These are phyloP conservation scores for Scheffersomyces segobiensis DNA, from an alignment of 1,139 yeast genomes.

Conservation along the genomic window DNA sequence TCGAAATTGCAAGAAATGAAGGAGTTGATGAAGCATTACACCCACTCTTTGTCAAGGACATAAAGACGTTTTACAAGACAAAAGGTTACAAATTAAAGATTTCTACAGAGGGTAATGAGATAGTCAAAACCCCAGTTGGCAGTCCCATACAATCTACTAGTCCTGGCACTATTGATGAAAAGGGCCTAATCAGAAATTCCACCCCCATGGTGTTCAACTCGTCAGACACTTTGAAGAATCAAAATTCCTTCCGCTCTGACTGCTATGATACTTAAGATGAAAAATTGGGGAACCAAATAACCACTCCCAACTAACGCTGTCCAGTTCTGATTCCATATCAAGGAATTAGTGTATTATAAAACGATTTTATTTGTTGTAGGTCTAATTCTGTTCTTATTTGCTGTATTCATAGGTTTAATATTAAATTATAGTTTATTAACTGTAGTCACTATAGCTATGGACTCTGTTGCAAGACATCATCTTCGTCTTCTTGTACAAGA, in stretches of 20 bases:
- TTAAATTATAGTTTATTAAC: background rate
- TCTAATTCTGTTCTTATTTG: background rate
- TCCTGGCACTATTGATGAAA: background rate
- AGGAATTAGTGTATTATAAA: background rate
- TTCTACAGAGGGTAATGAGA: background rate
- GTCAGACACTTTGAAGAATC: background rate
- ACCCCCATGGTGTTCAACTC: background rate
- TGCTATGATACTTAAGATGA: background rate
- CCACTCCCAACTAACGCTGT: background rate
- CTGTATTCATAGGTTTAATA: background rate
- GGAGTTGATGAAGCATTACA: conserved; percentile 39
- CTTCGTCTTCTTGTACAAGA: conserved; percentile 15
- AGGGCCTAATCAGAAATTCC: background rate
- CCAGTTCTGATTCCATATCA: background rate
- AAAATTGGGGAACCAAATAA: background rate
- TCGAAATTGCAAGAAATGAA: conserved; percentile 52
- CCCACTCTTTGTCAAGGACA: conserved; percentile 49
- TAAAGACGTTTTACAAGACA: conserved; percentile 32
- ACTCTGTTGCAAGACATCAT: background rate
- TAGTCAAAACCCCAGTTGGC: background rate
- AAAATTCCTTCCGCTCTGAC: background rate
- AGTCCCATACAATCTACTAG: background rate
- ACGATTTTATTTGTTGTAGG: background rate
- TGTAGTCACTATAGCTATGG: background rate
- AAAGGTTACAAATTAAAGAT: conserved; percentile 24